These are phyloP conservation scores for Mycena leptocephala DNA, from an alignment of 768 basidiomycete genomes.

Conservation along the genomic window DNA sequence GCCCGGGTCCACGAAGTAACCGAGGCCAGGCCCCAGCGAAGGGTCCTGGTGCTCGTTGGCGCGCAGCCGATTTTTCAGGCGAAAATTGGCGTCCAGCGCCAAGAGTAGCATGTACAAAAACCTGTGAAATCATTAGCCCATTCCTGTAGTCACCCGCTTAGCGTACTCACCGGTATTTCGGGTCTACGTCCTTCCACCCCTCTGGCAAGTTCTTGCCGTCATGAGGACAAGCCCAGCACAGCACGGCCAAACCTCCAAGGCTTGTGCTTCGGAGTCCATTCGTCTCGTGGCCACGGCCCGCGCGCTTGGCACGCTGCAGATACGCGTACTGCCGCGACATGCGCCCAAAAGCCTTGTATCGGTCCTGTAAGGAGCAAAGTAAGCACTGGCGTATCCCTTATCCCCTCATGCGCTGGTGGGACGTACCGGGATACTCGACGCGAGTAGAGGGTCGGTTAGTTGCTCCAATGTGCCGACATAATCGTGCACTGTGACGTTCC, in stretches of 20 bases:
- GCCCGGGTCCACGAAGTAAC: conserved; percentile 29
- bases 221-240: neutral
- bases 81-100: conserved; percentile 41
- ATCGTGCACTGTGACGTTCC: conserved; percentile 29
- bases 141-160: neutral
- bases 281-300: conserved; percentile 7
- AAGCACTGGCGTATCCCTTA: no score
- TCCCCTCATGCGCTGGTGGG: no score
- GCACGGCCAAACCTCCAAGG: neutral
- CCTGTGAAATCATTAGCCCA: neutral
- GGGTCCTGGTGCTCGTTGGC: conserved; percentile 35
- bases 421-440: neutral
- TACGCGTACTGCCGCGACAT: conserved; percentile 24
- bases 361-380: neutral
- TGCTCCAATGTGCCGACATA: conserved; percentile 19
- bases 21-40: conserved; percentile 19
- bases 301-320: conserved; percentile 6
- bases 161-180: neutral
- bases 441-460: neutral
- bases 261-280: neutral
- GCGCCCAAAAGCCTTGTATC: conserved; percentile 6
- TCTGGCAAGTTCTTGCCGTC: conserved; percentile 36
- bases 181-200: conserved; percentile 25
- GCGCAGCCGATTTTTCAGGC: conserved; percentile 26
- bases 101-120: conserved; percentile 30